These are phyloP conservation scores for Tetracentron sinense DNA, from an alignment of 164 flowering plant genomes.

Conservation along the genomic window DNA sequence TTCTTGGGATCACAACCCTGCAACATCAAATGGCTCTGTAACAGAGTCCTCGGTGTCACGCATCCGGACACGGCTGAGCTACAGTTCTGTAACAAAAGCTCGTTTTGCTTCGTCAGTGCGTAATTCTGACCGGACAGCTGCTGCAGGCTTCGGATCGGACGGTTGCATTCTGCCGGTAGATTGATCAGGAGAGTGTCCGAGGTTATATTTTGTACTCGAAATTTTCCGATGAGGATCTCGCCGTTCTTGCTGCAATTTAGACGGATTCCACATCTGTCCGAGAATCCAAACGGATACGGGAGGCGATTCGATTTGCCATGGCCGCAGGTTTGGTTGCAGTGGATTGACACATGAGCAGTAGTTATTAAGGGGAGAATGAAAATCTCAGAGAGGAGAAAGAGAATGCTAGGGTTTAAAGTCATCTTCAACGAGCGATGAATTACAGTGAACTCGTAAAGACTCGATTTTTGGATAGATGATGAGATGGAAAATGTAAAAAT, in stretches of 20 bases:
- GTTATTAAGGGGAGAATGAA: not conserved
- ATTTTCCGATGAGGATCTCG: constrained; percentile 28
- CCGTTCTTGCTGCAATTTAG: constrained; percentile 38
- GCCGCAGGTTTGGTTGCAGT: constrained; percentile 41
- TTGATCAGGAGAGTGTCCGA: constrained; percentile 31
- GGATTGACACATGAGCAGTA: constrained; percentile 6
- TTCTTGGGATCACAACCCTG: constrained; percentile 16
- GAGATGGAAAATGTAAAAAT: not conserved
- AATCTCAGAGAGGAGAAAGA: constrained; percentile 6
- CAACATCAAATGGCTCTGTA: constrained; percentile 31
- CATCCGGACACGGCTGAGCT: constrained; percentile 16
- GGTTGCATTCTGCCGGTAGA: constrained; percentile 48
- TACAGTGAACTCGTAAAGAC: not conserved
- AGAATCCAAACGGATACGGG: constrained; percentile 72
- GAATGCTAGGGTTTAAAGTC: not conserved
- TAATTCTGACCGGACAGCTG: constrained; percentile 36
- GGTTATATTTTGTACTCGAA: constrained; percentile 33
- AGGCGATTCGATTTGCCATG: constrained; percentile 7
- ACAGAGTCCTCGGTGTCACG: constrained; percentile 24
- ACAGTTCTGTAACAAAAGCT: constrained; percentile 52
- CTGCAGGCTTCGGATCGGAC: constrained; percentile 24
- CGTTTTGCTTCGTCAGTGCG: constrained; percentile 56
- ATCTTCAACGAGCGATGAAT: not conserved
- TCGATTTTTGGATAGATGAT: not conserved
- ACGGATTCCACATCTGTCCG: constrained; percentile 52